phyloP scores from a whole-genome alignment of 495 filamentous ascomycete species.

The Tetracladium setigerum region DNA sequence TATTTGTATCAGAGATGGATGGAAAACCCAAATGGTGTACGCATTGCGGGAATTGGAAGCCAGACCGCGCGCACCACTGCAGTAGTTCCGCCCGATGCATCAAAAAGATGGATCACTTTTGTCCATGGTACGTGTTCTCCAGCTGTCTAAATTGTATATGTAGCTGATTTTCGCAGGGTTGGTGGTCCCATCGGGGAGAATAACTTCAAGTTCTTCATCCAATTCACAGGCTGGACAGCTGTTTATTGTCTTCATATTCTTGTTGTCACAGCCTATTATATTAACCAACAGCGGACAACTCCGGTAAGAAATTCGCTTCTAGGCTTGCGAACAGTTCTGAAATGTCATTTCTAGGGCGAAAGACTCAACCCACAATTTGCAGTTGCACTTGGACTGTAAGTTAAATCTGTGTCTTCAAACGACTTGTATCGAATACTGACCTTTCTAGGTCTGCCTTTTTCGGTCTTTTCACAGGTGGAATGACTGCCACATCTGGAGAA shows the following conservation, averaged over 20 bases:
- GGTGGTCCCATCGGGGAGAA: conserved; percentile 82
- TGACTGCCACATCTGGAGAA: conserved; percentile 63
- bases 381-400: conserved; percentile 48
- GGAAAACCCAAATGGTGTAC: conserved; percentile 78
- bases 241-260: conserved; percentile 60
- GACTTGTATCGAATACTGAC: neutral
- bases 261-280: conserved; percentile 48
- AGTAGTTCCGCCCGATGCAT: conserved; percentile 74
- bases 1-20: conserved; percentile 73
- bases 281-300: conserved; percentile 22
- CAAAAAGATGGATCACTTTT: conserved; percentile 88
- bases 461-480: conserved; percentile 63
- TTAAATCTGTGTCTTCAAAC: conserved; percentile 5
- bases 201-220: conserved; percentile 81
- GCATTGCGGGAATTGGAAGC: conserved; percentile 71
- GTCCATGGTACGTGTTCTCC: conserved; percentile 67
- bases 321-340: neutral
- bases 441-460: conserved; percentile 51
- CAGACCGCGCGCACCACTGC: conserved; percentile 79
- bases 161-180: conserved; percentile 43
- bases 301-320: neutral
- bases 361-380: conserved; percentile 33
- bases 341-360: conserved; percentile 8
- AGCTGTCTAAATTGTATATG: neutral
- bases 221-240: conserved; percentile 66